Base-by-base conservation (phyloP, 306 rosid species). In the Gleditsia sinensis region DNA sequence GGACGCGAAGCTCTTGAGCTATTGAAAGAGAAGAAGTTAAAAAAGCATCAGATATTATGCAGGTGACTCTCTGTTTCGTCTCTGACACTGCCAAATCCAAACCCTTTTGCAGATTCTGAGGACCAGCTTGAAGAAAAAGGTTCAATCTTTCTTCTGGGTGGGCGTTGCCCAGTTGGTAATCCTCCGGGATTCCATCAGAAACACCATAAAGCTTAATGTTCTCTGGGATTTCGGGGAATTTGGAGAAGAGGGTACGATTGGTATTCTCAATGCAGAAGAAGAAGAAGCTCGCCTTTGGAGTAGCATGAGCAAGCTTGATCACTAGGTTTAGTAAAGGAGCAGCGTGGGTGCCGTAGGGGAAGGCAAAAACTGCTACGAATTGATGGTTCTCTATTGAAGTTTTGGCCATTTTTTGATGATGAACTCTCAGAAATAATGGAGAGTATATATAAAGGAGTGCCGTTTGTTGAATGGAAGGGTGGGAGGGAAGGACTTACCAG, bases 291-390 rank as follows among this genome's bases (percentile, higher is more conserved):
- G 53, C 39, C 62, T 76, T 9, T 14, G 86, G 86, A 9, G 80
- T 23, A 0, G 86, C 74, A 9, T 17, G 58, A 1, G 88, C 80
- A 5, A 88, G 67, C 28, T 49, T 78, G 21, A 80, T 42, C 7
- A 83, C 50, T 2, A 85, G 73, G 65, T 46, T 85, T 1, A 85
- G 72, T 8, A 72, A 46, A 4, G 74, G 43, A 16, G 25, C 9
- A 0, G 89, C 65, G 45, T 83, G 90, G 83, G 83, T 64, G 2
- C 71, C 80, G 3, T 83, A 78, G 7, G 89, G 92, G 61, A 85
- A 88, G 12, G 37, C 76, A n/a, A 85, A 76, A 1, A 81, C 78
- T 3, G 69, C 86, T 0, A 85, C 80, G 56, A n/a, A n/a, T n/a
- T n/a, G n/a, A n/a, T n/a, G n/a, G n/a, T n/a, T n/a, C n/a, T n/a